Percentiles rank a stretch among this genome's conserved stretches.
These are phyloP conservation scores for Barnettozyma vustinii DNA, from an alignment of 805 yeast species.

Conservation along the genomic window DNA sequence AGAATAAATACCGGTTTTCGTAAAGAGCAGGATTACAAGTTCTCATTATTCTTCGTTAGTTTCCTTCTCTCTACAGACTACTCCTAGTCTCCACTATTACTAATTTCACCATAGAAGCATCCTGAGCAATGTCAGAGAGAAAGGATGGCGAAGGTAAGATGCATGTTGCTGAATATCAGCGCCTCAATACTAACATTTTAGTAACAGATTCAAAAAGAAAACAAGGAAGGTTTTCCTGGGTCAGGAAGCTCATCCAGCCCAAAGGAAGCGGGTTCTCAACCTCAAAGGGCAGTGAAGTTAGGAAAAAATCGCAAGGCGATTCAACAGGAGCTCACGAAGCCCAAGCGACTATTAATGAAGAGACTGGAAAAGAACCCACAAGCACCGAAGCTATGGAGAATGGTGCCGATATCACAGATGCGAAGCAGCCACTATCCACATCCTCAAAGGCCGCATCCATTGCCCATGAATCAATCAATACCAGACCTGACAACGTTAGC, in stretches of 20 bases:
- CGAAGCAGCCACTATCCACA: neutral
- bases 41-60: neutral
- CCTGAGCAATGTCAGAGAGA: neutral
- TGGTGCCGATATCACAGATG: neutral
- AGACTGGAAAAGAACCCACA: neutral
- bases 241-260: slow-evolving; percentile 15
- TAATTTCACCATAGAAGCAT: neutral
- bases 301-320: neutral
- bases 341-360: neutral
- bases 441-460: slow-evolving; percentile 6
- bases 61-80: no score
- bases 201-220: slow-evolving; percentile 3
- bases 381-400: neutral
- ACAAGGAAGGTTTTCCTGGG: slow-evolving; percentile 17
- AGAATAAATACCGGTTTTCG: neutral
- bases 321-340: neutral
- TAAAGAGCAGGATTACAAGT: neutral
- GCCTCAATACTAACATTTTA: neutral
- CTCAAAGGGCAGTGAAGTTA: neutral
- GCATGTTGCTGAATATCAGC: neutral
- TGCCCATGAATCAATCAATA: slow-evolving; percentile 10
- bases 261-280: neutral
- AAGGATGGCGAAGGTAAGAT: neutral
- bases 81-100: neutral
- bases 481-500: slow-evolving; percentile 25